Percentiles rank a stretch among this genome's conserved stretches.
phyloP scores from a whole-genome alignment of 352 stramenopile genomes.

The Phytopythium kandeliae region DNA sequence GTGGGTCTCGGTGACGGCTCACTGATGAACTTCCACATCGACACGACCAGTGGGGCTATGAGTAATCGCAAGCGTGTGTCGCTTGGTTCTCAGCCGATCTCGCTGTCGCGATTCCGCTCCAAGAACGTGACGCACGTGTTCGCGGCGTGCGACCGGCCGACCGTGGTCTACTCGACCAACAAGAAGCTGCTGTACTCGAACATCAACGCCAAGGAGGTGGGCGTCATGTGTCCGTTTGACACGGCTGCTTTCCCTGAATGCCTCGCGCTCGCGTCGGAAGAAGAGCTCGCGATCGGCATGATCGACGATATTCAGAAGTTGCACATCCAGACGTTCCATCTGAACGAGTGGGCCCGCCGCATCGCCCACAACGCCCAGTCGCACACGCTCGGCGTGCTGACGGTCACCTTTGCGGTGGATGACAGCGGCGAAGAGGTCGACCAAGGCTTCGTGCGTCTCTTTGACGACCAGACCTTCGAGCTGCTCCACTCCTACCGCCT shows the following conservation, averaged over 20 bases:
- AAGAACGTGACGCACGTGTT: constrained; percentile 95
- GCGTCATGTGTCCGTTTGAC: constrained; percentile 91
- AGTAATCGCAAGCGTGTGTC: constrained; percentile 92
- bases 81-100: constrained; percentile 93
- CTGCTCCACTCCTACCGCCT: constrained; percentile 82
- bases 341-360: constrained; percentile 91
- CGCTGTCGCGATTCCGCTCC: constrained; percentile 89
- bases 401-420: constrained; percentile 75
- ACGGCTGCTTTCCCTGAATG: constrained; percentile 92
- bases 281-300: constrained; percentile 93
- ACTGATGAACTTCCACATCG: constrained; percentile 91
- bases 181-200: constrained; percentile 97
- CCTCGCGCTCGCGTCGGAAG: constrained; percentile 94
- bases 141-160: constrained; percentile 95
- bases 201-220: constrained; percentile 90
- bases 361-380: constrained; percentile 86
- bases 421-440: constrained; percentile 84
- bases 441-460: constrained; percentile 89
- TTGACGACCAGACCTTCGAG: constrained; percentile 98
- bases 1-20: constrained; percentile 96
- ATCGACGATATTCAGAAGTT: constrained; percentile 99
- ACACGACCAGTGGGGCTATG: constrained; percentile 35
- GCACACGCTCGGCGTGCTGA: constrained; percentile 79
- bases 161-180: constrained; percentile 96
- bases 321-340: constrained; percentile 95